Evolutionary conservation across 2,329 filamentous ascomycete genomes (phyloP).

Genomic region (Aspergillus vadensis): DNA sequence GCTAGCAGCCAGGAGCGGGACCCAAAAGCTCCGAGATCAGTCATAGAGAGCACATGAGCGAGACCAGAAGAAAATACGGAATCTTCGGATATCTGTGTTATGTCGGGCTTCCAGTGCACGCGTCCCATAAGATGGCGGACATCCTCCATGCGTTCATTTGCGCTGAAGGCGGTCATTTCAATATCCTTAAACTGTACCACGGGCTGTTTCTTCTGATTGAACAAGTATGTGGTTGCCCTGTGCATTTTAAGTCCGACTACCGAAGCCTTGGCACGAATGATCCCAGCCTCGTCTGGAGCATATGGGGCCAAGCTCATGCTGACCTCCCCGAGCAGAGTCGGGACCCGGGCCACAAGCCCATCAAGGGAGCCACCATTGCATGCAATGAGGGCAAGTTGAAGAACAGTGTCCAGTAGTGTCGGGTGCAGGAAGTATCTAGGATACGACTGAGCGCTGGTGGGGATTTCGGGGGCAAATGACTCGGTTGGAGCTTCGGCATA

Average conservation of each 20-base stretch:
- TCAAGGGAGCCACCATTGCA: background rate
- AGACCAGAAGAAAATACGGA: background rate
- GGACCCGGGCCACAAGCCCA: background rate
- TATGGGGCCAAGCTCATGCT: background rate
- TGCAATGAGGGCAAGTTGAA: background rate
- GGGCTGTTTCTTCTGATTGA: background rate
- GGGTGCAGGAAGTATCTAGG: background rate
- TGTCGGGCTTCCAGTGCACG: background rate
- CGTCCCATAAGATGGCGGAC: background rate
- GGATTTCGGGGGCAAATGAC: background rate
- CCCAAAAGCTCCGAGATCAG: background rate
- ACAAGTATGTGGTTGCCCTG: background rate
- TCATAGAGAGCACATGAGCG: background rate
- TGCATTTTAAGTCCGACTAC: background rate
- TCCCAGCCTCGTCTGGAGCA: background rate
- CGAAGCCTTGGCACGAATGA: background rate
- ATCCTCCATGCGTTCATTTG: background rate
- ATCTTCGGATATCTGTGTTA: background rate
- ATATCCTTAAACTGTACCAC: background rate
- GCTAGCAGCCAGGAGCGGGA: background rate
- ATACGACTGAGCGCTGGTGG: background rate
- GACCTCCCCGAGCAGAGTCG: background rate
- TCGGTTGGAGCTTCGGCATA: background rate
- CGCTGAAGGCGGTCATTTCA: background rate
- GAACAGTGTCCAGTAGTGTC: background rate